Evolutionary conservation across 1,139 yeast genomes (phyloP).

Genomic region (Magnusiomyces fungicola): DNA sequence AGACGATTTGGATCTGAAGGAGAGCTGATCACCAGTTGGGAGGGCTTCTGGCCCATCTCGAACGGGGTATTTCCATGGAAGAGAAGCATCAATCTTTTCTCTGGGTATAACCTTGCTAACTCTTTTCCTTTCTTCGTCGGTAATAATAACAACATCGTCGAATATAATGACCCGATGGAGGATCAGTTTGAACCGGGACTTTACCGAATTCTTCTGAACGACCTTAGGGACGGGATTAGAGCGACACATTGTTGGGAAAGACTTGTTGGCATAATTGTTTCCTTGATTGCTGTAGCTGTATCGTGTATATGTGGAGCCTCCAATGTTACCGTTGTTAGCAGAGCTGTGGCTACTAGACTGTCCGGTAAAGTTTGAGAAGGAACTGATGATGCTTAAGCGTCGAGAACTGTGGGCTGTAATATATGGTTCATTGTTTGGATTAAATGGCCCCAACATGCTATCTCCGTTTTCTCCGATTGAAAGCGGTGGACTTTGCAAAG

Average conservation of each 20-base stretch:
- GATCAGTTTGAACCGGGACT: conserved; percentile 7
- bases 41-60: conserved; percentile 7
- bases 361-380: too few relatives aligned
- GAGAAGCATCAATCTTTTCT: conserved; percentile 7
- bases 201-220: conserved; percentile 7
- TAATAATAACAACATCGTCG: conserved; percentile 11
- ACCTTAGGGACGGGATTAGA: conserved; percentile 14
- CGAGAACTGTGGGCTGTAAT: too few relatives aligned
- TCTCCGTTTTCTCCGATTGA: too few relatives aligned
- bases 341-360: too few relatives aligned
- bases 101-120: conserved; percentile 10
- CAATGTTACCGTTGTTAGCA: too few relatives aligned
- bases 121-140: conserved; percentile 14
- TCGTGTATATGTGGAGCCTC: not conserved
- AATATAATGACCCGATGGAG: conserved; percentile 12
- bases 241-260: not conserved
- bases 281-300: not conserved
- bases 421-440: too few relatives aligned
- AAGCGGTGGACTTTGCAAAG: too few relatives aligned
- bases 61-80: conserved; percentile 14
- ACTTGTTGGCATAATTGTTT: not conserved
- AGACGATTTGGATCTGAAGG: conserved; percentile 3
- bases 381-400: too few relatives aligned
- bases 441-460: too few relatives aligned
- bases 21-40: conserved; percentile 3